Percentiles rank a stretch among this genome's conserved stretches.
Evolutionary conservation across 2,329 filamentous ascomycete species (phyloP).

Genomic region (Torrubiella hemipterigena): DNA sequence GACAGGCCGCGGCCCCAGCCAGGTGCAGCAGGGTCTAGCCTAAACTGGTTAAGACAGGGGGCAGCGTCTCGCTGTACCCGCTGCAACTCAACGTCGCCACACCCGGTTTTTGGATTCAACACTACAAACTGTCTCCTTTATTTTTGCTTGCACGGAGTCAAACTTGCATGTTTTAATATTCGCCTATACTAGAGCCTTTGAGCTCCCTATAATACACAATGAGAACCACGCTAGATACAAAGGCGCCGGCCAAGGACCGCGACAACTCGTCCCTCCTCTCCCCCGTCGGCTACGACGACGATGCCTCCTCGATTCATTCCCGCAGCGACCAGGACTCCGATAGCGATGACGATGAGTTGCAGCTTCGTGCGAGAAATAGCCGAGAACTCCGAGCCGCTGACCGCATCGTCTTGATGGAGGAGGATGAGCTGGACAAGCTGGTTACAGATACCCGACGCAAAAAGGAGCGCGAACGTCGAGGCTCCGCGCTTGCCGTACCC

Average conservation of each 20-base stretch:
- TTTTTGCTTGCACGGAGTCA: no score
- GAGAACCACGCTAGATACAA: neutral
- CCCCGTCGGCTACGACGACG: constrained; percentile 54
- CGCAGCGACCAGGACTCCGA: constrained; percentile 64
- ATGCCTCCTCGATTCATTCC: constrained; percentile 54
- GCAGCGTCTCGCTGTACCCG: no score
- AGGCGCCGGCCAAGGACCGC: neutral
- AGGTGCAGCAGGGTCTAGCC: no score
- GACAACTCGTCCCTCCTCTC: constrained; percentile 41
- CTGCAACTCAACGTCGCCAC: no score
- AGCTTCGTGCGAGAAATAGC: constrained; percentile 54
- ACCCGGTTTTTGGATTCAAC: no score
- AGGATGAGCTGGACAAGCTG: constrained; percentile 57
- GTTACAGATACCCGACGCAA: constrained; percentile 39
- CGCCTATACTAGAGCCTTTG: no score
- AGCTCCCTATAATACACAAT: no score
- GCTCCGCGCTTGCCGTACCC: constrained; percentile 35
- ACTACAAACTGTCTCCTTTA: no score
- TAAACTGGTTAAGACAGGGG: no score
- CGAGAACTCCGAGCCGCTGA: constrained; percentile 60
- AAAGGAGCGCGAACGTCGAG: constrained; percentile 36
- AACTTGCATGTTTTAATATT: no score
- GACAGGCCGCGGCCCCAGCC: no score
- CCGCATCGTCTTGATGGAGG: constrained; percentile 58
- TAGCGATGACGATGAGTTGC: constrained; percentile 61